Evolutionary conservation across 1,139 yeast genomes (phyloP), one percentile per base, ranked within the genome.

Genomic region (Yamadazyma blattariae): DNA sequence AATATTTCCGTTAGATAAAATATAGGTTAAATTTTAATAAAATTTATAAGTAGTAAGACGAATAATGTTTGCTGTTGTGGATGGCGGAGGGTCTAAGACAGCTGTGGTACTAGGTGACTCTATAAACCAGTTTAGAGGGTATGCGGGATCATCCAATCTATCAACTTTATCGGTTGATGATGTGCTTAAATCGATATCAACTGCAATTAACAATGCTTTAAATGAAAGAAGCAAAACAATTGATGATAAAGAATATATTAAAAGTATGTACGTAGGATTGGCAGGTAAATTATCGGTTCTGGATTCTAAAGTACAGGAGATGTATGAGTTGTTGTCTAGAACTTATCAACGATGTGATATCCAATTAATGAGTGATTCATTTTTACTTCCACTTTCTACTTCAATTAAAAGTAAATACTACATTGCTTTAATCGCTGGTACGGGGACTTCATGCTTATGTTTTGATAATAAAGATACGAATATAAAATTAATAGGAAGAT

Each of bases 21-120:
- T n/a, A n/a, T n/a, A n/a, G n/a, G n/a, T n/a, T n/a, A n/a, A n/a
- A n/a, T n/a, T n/a, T n/a, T n/a, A n/a, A n/a, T n/a, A n/a, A n/a
- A n/a, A n/a, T n/a, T n/a, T n/a, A n/a, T n/a, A n/a, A n/a, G n/a
- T n/a, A n/a, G n/a, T n/a, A 17, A 17, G 19, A 7, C 7, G 19
- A 5, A 17, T 7, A 5, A 17, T 17, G 30, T 9, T 17, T 11
- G 12, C 35, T 17, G 38, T 37, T 8, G 31, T 37, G n/a, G 40
- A 37, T 32, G 40, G 40, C 4, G 40, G 40, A n/a, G 40, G 40
- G 7, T 29, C 40, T 10, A 37, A 37, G 25, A 37, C 40, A 3
- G 38, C 38, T 15, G 38, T 22, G 2, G 17, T 21, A 6, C 8
- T 37, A 12, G 27, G 27, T 5, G 14, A 13, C 13, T 9, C 14